Evolutionary conservation across 1,139 yeast genomes (phyloP).

Genomic region (Magnusiomyces suaveolens): DNA sequence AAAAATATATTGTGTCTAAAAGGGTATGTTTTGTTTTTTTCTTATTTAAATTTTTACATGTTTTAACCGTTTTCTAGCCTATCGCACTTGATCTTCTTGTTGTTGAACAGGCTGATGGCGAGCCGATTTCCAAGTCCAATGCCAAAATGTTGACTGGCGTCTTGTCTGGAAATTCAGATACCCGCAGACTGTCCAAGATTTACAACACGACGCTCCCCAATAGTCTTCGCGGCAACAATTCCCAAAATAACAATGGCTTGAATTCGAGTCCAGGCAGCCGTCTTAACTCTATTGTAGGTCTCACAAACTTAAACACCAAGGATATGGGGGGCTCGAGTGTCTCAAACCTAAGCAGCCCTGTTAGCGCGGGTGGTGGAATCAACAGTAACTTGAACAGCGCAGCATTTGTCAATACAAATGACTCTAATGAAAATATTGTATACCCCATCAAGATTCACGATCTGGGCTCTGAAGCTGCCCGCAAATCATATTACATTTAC

Average conservation of each 20-base stretch:
- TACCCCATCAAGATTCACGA: conserved; percentile 43
- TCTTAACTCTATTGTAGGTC: background rate
- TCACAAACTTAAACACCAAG: background rate
- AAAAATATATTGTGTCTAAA: conserved; percentile 14
- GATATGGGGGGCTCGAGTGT: background rate
- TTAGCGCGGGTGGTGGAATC: background rate
- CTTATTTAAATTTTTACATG: background rate
- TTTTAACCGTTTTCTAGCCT: conserved; percentile 26
- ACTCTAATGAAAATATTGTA: conserved; percentile 27
- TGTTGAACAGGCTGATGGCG: conserved; percentile 30
- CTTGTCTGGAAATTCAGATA: conserved; percentile 10
- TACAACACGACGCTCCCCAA: background rate
- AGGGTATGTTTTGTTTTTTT: conserved; percentile 15
- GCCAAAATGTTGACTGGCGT: conserved; percentile 22
- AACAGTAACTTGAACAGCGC: background rate
- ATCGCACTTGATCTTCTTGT: conserved; percentile 35
- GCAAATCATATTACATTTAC: conserved; percentile 47
- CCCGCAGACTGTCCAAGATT: conserved; percentile 13
- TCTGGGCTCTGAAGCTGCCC: conserved; percentile 32
- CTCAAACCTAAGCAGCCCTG: background rate
- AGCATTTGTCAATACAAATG: background rate
- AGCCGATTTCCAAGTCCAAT: conserved; percentile 28
- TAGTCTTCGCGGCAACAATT: background rate
- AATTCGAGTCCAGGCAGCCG: background rate
- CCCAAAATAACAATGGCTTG: background rate